Evolutionary conservation across 2,329 filamentous ascomycete genomes (phyloP).

Genomic region (Furcasterigmium sp.): DNA sequence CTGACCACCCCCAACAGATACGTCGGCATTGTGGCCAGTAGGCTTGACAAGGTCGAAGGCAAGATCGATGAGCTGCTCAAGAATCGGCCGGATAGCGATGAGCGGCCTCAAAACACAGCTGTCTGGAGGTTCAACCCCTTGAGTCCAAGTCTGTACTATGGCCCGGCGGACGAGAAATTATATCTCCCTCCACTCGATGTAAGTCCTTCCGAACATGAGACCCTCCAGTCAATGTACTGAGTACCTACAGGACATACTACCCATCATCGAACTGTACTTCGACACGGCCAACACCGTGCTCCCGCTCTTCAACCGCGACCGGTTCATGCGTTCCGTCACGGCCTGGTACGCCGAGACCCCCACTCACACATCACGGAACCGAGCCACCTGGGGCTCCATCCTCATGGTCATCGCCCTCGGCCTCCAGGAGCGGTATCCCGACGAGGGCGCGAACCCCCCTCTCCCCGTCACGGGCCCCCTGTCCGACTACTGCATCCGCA

Average conservation of each 20-base stretch:
- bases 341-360: constrained; percentile 28
- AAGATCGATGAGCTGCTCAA: constrained; percentile 25
- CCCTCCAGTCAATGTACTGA: too few relatives aligned
- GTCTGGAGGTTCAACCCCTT: not conserved
- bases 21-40: constrained; percentile 12
- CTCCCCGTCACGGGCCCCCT: constrained; percentile 10
- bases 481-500: constrained; percentile 24
- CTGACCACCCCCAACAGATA: too few relatives aligned
- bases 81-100: not conserved
- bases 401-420: constrained; percentile 32
- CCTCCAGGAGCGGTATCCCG: constrained; percentile 18
- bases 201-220: too few relatives aligned
- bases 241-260: constrained; percentile 26
- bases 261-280: constrained; percentile 31
- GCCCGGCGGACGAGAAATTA: not conserved
- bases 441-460: constrained; percentile 8
- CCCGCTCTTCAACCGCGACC: constrained; percentile 29
- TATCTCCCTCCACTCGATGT: not conserved
- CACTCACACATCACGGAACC: constrained; percentile 11
- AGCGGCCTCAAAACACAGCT: not conserved
- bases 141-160: not conserved
- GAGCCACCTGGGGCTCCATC: constrained; percentile 27
- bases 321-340: constrained; percentile 28
- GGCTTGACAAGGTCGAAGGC: constrained; percentile 22
- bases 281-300: constrained; percentile 25